A percentile compares a stretch with the other conserved stretches of the same genome.
These are phyloP conservation scores for Capsella bursapastoris DNA, from an alignment of 345 rosid genomes.

Conservation along the genomic window DNA sequence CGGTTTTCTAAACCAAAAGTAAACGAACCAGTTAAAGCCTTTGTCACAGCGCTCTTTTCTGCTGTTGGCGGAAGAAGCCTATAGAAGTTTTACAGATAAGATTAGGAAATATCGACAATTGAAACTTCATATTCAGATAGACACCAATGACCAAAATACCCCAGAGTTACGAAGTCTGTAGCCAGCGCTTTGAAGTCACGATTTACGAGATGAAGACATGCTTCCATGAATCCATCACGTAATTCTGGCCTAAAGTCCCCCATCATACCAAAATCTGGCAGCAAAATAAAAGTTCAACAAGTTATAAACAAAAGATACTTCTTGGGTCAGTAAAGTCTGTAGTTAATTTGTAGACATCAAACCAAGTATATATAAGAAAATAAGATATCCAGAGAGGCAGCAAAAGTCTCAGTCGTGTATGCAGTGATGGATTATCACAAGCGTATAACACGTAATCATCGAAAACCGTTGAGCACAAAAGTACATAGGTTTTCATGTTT, in stretches of 20 bases:
- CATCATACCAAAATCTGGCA: slow-evolving; percentile 98
- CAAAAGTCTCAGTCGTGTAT: slow-evolving; percentile 1
- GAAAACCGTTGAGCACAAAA: background rate
- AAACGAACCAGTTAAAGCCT: slow-evolving; percentile 78
- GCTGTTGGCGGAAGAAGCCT: slow-evolving; percentile 95
- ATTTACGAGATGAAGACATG: slow-evolving; percentile 96
- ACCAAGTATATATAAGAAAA: background rate
- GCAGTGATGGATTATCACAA: slow-evolving; percentile 1
- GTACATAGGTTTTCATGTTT: slow-evolving; percentile 22
- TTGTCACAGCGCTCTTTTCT: slow-evolving; percentile 76
- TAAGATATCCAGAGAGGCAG: slow-evolving; percentile 11
- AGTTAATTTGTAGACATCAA: slow-evolving; percentile 18
- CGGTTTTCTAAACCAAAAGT: slow-evolving; percentile 22
- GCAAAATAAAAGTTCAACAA: slow-evolving; percentile 44
- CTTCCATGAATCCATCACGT: slow-evolving; percentile 92
- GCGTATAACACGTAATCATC: background rate
- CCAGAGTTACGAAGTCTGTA: slow-evolving; percentile 90
- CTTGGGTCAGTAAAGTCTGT: slow-evolving; percentile 9
- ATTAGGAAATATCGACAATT: slow-evolving; percentile 35
- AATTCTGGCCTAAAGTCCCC: slow-evolving; percentile 92
- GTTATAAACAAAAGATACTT: slow-evolving; percentile 24
- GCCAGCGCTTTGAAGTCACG: slow-evolving; percentile 89
- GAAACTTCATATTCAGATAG: slow-evolving; percentile 34
- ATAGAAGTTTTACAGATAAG: slow-evolving; percentile 37
- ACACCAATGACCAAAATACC: slow-evolving; percentile 57